phyloP scores from a whole-genome alignment of 306 rosid genomes.

The Ormosia semicastrata region DNA sequence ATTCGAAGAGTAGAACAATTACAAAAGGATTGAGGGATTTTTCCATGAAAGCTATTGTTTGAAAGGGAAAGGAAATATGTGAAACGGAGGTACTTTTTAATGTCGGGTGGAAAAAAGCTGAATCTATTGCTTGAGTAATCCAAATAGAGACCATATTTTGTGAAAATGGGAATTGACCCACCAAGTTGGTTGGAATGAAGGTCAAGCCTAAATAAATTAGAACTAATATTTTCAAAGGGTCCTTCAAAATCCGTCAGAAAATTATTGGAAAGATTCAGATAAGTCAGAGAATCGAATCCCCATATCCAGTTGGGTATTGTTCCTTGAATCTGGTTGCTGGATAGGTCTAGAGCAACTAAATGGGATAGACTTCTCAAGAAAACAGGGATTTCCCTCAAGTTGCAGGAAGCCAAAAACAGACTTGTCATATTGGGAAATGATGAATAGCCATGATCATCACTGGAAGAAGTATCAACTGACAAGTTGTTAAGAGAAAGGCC shows the following conservation, averaged over 20 bases:
- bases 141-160: neutral
- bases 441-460: neutral
- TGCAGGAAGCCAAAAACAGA: slow-evolving; percentile 34
- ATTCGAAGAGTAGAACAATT: neutral
- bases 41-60: neutral
- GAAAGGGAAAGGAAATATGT: neutral
- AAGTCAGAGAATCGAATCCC: neutral
- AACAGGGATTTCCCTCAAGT: neutral
- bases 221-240: neutral
- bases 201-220: neutral
- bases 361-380: slow-evolving; percentile 36
- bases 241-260: slow-evolving; percentile 17
- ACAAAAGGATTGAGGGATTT: slow-evolving; percentile 27
- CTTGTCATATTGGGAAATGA: neutral
- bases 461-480: neutral
- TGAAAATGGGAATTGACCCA: slow-evolving; percentile 12
- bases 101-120: neutral
- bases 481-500: slow-evolving; percentile 52
- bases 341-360: slow-evolving; percentile 8
- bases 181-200: slow-evolving; percentile 36
- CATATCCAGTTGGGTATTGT: slow-evolving; percentile 55
- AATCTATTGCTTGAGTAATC: slow-evolving; percentile 42
- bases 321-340: slow-evolving; percentile 38
- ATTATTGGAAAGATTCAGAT: slow-evolving; percentile 51
- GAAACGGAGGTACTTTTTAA: neutral